Base-by-base conservation (phyloP, 768 basidiomycete species). In the Tylopilus sp. region DNA sequence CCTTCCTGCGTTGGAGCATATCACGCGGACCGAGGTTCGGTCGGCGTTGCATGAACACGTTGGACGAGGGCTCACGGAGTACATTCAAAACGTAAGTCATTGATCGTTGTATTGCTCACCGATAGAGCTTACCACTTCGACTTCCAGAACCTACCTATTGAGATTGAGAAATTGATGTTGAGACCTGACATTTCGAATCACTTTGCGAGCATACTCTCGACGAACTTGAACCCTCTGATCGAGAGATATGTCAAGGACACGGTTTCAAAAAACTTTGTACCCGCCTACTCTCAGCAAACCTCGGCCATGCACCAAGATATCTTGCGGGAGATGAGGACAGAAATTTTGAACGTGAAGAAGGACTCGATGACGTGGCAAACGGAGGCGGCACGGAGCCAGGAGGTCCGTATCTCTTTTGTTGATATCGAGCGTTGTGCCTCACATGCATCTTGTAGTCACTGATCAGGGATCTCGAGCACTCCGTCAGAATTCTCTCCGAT, bases 171-270 rank as follows among this genome's bases (percentile, higher is more conserved):
- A 57, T 67, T 92, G 36, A 74, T 94, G 28, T 68, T 86, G 43
- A 81, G 88, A 17, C 82, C 90, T 3, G 88, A 90, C 57, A 79
- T 94, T 49, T 82, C 86, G 9, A 79, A 72, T 48, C 87, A 92
- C 58, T 84, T 92, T 57, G 82, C 91, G 3, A 83, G 83, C 53
- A 79, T 86, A 18, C 75, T 94, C 51, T 81, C 87, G 11, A 74
- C 81, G 9, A 82, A 81, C 42, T 70, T 93, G 55, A 84, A 83
- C 4, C 91, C 91, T 12, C 66, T 86, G 38, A 81, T 94, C 56
- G 88, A 91, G 63, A 77, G 84, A 53, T 86, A 91, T 59, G 81
- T 94, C 65, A 91, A 89, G 72, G 89, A 91, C 20, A 75, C 84
- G 15, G 78, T 93, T 57, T 75, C 76, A 12, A 84, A 88, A 70